Percentiles rank a stretch among this genome's conserved stretches.
phyloP scores from a whole-genome alignment of 805 yeast genomes.

The Sugiyamaella boreocaroliniensis region DNA sequence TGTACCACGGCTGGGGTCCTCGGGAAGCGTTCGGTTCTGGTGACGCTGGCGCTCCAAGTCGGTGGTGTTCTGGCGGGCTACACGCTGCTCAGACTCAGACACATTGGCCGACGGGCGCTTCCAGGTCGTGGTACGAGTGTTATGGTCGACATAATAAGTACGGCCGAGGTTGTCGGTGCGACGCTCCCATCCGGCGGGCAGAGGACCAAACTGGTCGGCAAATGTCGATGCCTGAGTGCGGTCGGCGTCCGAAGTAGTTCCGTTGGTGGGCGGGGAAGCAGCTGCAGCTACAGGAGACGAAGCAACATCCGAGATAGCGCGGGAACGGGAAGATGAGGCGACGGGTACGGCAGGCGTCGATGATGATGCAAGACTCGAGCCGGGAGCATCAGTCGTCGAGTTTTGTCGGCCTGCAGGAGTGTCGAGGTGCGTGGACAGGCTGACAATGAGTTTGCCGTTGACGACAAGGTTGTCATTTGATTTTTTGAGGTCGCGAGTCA shows the following conservation, averaged over 20 bases:
- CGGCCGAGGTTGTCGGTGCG: constrained; percentile 96
- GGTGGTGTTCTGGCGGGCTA: constrained; percentile 48
- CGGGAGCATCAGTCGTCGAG: background rate
- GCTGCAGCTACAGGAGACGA: background rate
- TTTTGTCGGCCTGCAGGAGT: constrained; percentile 16
- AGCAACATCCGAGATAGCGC: background rate
- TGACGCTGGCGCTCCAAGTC: constrained; percentile 89
- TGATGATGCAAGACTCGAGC: constrained; percentile 3
- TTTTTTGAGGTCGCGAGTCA: constrained; percentile 85
- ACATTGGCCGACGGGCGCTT: constrained; percentile 82
- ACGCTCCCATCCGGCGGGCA: constrained; percentile 99
- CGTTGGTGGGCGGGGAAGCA: background rate
- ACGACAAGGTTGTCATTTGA: constrained; percentile 89
- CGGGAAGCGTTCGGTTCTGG: constrained; percentile 84
- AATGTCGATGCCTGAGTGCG: constrained; percentile 68
- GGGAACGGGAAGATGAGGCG: background rate
- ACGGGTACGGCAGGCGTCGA: constrained; percentile 20
- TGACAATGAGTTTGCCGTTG: constrained; percentile 81
- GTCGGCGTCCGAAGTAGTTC: background rate
- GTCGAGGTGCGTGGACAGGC: constrained; percentile 30
- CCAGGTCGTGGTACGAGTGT: constrained; percentile 98
- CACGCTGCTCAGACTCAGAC: constrained; percentile 61
- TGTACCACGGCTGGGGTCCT: constrained; percentile 34
- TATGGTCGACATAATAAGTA: constrained; percentile 96
- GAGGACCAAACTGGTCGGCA: constrained; percentile 93